A percentile compares a stretch with the other conserved stretches of the same genome.
Evolutionary conservation across 495 filamentous ascomycete species (phyloP).

Genomic region (Penicillium cataractarum): DNA sequence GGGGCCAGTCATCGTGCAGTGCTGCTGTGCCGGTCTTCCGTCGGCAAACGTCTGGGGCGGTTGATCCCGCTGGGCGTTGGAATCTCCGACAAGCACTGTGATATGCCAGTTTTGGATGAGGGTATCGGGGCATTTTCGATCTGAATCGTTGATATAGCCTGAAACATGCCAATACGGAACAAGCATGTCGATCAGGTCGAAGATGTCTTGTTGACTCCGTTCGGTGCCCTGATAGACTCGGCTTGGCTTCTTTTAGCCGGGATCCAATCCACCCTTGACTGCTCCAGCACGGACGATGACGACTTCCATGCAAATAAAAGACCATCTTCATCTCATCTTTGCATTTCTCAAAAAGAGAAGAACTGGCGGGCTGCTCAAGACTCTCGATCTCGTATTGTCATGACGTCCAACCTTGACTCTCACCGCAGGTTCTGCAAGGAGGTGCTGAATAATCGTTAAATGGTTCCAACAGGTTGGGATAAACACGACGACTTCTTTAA

Average conservation of each 20-base stretch:
- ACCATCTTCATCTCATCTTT: neutral
- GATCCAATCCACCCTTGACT: neutral
- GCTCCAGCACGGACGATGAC: neutral
- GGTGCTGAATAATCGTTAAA: conserved; percentile 9
- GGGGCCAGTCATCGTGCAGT: conserved; percentile 27
- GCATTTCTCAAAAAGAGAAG: neutral
- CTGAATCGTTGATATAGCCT: too few species aligned
- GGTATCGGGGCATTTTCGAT: too few species aligned
- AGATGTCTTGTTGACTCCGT: neutral
- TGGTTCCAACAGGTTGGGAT: too few species aligned
- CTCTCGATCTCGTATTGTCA: neutral
- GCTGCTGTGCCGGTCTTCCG: conserved; percentile 27
- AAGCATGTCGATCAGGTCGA: neutral
- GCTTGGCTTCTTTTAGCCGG: conserved; percentile 15
- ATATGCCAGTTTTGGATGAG: neutral
- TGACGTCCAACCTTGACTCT: neutral
- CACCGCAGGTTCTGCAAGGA: conserved; percentile 10
- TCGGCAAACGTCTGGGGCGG: conserved; percentile 25
- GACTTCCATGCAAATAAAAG: neutral
- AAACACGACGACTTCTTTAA: neutral
- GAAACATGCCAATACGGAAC: neutral
- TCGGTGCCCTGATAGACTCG: conserved; percentile 16
- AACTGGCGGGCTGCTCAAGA: neutral
- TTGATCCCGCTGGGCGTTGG: conserved; percentile 7
- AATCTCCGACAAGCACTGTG: neutral